Evolutionary conservation across 2,329 filamentous ascomycete species (phyloP).

Genomic region (Aureobasidium sp.): DNA sequence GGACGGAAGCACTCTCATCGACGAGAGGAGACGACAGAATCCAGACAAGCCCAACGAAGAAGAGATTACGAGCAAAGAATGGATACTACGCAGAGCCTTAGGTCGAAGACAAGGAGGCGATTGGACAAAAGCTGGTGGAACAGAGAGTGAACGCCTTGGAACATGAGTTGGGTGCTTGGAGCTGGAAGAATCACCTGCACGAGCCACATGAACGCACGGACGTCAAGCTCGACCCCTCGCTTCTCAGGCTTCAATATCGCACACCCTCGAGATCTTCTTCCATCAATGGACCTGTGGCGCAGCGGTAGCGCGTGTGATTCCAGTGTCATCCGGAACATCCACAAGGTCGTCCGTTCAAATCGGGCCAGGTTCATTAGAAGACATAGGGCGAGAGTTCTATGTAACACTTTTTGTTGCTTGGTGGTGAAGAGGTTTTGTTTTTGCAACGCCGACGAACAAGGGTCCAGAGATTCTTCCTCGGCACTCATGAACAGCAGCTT

Average conservation of each 20-base stretch:
- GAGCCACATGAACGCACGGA: not conserved
- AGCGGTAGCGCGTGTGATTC: constrained; percentile 10
- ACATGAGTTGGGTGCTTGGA: not conserved
- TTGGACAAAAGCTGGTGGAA: constrained; percentile 28
- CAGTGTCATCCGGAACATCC: not conserved
- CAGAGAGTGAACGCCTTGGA: constrained; percentile 18
- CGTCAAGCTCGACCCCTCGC: not conserved
- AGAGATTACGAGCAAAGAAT: constrained; percentile 29
- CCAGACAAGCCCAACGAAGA: constrained; percentile 19
- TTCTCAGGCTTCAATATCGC: not conserved
- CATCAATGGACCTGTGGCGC: constrained; percentile 2
- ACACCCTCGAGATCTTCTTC: not conserved
- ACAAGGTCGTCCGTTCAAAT: constrained; percentile 10
- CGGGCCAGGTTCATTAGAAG: not conserved
- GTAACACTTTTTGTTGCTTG: not conserved
- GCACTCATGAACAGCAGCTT: not conserved
- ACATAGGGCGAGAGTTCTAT: not conserved
- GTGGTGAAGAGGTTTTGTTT: not conserved
- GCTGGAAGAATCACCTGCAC: not conserved
- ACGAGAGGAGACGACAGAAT: constrained; percentile 18
- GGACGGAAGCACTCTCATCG: constrained; percentile 24
- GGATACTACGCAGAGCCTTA: constrained; percentile 34
- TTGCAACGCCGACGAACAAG: not conserved
- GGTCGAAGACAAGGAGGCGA: constrained; percentile 27
- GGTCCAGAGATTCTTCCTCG: not conserved